Base-by-base conservation (phyloP, 2,329 filamentous ascomycete genomes). In the Colletotrichum musicola region DNA sequence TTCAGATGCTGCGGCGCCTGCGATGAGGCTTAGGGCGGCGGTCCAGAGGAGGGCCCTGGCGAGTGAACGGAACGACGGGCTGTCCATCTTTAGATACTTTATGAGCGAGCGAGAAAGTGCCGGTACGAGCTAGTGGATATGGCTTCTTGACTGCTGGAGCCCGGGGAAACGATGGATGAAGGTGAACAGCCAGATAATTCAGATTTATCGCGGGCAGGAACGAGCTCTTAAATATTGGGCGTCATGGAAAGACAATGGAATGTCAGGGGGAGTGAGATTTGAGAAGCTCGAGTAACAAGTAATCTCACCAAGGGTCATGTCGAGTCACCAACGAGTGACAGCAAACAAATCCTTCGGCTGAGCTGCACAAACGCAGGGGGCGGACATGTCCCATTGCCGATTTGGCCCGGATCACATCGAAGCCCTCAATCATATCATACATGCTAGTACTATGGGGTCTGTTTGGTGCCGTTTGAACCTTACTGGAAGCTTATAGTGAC, bases 401-500 rank as follows among this genome's bases (percentile, higher is more conserved):
- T 53, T 53, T 30, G 46, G 16, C 13, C 18, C 12, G 18, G 27
- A 6, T 40, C 18, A 59, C 14, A 55, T 54, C 49, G 44, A 16
- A 25, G 42, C 35, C 35, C 55, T 30, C 49, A n/a, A 25, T 25
- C 22, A 25, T 25, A 25, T 25, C 22, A 25, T 25, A 25, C 22
- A 25, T 25, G 22, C 22, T 25, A 25, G 22, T 25, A 25, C 22
- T 25, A 25, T 25, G 22, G 22, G 22, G 22, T 25, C 22, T 25
- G 22, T 25, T 25, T 22, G 20, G 20, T 65, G 55, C 20, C 38
- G 40, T 44, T 51, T 42, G 25, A 44, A 44, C 22, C 14, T n/a
- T 42, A 16, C 30, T 44, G 30, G 30, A 35, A 35, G 30, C 10
- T 59, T 51, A 30, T 58, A 47, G 62, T 61, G 53, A 69, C 58